Conservation (phyloP, 345 rosid genomes). For the Eutrema heterophyllum region DNA sequence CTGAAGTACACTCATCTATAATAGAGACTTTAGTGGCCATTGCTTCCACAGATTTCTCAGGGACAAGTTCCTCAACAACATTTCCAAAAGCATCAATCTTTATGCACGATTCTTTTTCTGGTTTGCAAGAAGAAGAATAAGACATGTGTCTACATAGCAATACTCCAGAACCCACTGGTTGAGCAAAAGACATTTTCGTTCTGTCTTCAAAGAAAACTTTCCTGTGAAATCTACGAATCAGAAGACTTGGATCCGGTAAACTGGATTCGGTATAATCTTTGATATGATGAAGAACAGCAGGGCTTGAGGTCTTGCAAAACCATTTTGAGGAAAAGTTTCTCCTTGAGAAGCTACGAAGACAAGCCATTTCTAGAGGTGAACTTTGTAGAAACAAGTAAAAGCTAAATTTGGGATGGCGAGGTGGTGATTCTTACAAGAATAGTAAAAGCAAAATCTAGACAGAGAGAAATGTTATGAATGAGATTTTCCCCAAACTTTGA, state of each 20-base stretch:
- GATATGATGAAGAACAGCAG: conserved; percentile 12
- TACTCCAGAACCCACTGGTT: background rate
- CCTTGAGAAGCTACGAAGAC: conserved; percentile 11
- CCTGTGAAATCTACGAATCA: conserved; percentile 34
- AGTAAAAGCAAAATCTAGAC: background rate
- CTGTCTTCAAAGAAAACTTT: conserved; percentile 29
- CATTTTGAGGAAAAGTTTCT: conserved; percentile 4
- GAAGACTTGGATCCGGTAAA: conserved; percentile 7
- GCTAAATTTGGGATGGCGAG: background rate
- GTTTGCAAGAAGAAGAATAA: conserved; percentile 12
- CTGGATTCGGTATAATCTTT: background rate
- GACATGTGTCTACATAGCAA: conserved; percentile 3
- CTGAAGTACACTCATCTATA: conserved; percentile 24
- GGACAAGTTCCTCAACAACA: conserved; percentile 4
- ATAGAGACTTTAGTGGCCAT: background rate
- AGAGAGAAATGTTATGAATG: background rate
- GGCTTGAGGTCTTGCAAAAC: background rate
- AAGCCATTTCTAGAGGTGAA: background rate
- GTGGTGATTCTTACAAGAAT: background rate
- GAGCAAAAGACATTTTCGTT: background rate
- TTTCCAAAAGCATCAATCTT: conserved; percentile 21
- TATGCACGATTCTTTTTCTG: conserved; percentile 15
- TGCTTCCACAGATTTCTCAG: conserved; percentile 28
- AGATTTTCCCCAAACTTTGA: background rate
- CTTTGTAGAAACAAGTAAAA: background rate